Evolutionary conservation across 768 basidiomycete species (phyloP).

Genomic region (Lentinula sp.): DNA sequence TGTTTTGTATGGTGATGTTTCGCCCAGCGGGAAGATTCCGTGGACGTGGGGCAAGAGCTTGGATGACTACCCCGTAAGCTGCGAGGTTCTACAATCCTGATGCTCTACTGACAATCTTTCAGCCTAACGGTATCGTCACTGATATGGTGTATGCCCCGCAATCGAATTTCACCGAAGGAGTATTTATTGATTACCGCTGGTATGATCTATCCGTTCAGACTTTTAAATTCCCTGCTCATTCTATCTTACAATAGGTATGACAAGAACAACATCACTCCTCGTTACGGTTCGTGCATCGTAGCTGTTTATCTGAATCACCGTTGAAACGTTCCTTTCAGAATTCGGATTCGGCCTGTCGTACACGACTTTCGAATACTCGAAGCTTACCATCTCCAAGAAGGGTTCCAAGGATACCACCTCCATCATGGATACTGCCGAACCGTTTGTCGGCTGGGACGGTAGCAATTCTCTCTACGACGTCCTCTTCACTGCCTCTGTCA

Average conservation of each 20-base stretch:
- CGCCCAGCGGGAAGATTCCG: constrained; percentile 43
- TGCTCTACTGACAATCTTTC: neutral
- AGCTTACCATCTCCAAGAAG: constrained; percentile 13
- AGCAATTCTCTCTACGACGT: constrained; percentile 3
- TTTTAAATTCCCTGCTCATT: neutral
- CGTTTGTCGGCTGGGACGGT: neutral
- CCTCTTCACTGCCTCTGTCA: neutral
- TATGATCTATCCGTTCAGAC: constrained; percentile 19
- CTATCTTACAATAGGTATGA: constrained; percentile 10
- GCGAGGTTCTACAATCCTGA: constrained; percentile 19
- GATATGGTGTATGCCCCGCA: constrained; percentile 1
- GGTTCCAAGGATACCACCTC: neutral
- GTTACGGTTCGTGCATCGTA: constrained; percentile 10
- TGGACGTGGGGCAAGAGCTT: constrained; percentile 45
- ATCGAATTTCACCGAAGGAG: constrained; percentile 8
- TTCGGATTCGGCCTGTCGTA: constrained; percentile 49
- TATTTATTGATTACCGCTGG: constrained; percentile 15
- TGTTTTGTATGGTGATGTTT: constrained; percentile 43
- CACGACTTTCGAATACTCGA: constrained; percentile 39
- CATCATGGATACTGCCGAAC: neutral
- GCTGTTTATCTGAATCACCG: neutral
- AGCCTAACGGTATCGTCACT: neutral
- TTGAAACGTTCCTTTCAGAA: constrained; percentile 9
- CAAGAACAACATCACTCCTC: constrained; percentile 20
- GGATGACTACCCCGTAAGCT: constrained; percentile 34